Base-by-base conservation (phyloP, 106 monocot genomes). In the Narthecium ossifragum region DNA sequence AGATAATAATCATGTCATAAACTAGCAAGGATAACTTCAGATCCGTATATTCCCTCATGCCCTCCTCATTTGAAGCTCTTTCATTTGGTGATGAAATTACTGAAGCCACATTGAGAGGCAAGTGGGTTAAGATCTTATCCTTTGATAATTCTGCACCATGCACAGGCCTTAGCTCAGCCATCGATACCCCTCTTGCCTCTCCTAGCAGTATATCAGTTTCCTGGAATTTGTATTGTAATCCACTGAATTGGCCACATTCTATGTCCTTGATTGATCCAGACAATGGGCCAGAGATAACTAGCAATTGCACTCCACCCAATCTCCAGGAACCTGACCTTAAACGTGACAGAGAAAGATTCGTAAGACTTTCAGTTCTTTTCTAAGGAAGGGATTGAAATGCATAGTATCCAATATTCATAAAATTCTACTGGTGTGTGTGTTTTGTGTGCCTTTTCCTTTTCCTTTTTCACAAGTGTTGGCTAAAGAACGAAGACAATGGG, bases 301-400 rank as follows among this genome's bases (percentile, higher is more conserved):
- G 74, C 50, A 91, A 46, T 5, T 31, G 26, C 11, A 83, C 15
- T 28, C 74, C 65, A 65, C 73, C 82, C 49, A 91, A 51, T 58
- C 79, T 91, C 91, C 91, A 91, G 33, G 86, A 91, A 68, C 83
- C 91, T 91, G 74, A 76, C 60, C 75, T 82, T 91, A 45, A 79
- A 73, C 39, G 53, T 31, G 14, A 67, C 34, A 49, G 24, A 18
- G 27, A 54, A 55, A 55, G 12, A 24, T 11, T 55, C 9, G 13
- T 10, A 17, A 14, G 3, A n/a, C n/a, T n/a, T n/a, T n/a, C n/a
- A n/a, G n/a, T n/a, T n/a, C n/a, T n/a, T n/a, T n/a, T n/a, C n/a
- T n/a, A n/a, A n/a, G n/a, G n/a, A n/a, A n/a, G n/a, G n/a, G n/a
- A n/a, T n/a, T n/a, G n/a, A n/a, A n/a, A n/a, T n/a, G n/a, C 0